These are phyloP conservation scores for Flaveria bidentis DNA, from an alignment of 129 eudicot genomes.

Conservation along the genomic window DNA sequence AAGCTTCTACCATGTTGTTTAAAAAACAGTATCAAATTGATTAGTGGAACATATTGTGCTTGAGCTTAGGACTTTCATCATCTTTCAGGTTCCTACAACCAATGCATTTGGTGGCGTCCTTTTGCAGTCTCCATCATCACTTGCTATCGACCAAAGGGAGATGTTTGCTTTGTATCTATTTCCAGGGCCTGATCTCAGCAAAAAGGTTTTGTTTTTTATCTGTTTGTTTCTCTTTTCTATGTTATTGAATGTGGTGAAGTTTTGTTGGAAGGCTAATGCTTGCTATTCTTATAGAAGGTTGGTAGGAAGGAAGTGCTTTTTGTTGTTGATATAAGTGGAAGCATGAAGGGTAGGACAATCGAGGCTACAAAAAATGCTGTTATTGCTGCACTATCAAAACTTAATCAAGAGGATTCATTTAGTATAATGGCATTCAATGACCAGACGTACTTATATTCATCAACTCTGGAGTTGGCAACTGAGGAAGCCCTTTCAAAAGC, in stretches of 20 bases:
- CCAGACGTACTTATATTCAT: slow-evolving; percentile 61
- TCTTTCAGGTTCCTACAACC: slow-evolving; percentile 57
- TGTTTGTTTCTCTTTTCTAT: background rate
- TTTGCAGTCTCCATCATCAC: slow-evolving; percentile 67
- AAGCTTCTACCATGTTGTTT: slow-evolving; percentile 22
- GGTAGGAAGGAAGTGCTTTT: slow-evolving; percentile 67
- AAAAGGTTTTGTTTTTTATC: slow-evolving; percentile 47
- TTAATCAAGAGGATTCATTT: slow-evolving; percentile 64
- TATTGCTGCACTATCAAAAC: slow-evolving; percentile 56
- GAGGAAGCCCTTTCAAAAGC: slow-evolving; percentile 59
- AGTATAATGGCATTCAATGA: slow-evolving; percentile 78
- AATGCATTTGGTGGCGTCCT: slow-evolving; percentile 56
- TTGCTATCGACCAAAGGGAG: slow-evolving; percentile 58
- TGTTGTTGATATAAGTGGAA: slow-evolving; percentile 88
- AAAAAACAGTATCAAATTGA: background rate
- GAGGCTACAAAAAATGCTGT: slow-evolving; percentile 80
- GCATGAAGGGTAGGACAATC: slow-evolving; percentile 86
- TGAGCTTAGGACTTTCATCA: slow-evolving; percentile 24
- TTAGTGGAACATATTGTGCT: background rate
- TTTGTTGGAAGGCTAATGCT: slow-evolving; percentile 9
- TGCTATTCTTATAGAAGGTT: slow-evolving; percentile 44
- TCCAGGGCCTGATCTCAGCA: slow-evolving; percentile 59
- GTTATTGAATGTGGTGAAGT: background rate
- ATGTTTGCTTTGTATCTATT: slow-evolving; percentile 69
- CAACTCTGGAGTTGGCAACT: slow-evolving; percentile 63